Evolutionary conservation across 306 rosid genomes (phyloP).

Genomic region (Rosa lucieae): DNA sequence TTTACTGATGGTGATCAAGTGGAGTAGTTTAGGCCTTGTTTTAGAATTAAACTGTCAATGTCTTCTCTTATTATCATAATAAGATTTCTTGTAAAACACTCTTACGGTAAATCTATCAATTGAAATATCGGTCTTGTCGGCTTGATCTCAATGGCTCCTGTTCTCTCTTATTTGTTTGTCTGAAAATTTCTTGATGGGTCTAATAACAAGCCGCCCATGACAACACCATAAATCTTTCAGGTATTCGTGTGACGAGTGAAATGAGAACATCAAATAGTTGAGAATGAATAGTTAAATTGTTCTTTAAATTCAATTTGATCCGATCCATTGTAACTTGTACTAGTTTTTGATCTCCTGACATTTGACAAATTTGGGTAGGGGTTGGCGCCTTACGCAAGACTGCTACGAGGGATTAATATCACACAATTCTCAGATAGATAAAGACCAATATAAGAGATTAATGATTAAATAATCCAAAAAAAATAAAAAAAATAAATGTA

Average conservation of each 20-base stretch:
- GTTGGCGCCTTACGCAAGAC: too few species aligned
- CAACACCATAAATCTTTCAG: neutral
- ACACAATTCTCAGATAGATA: accelerated
- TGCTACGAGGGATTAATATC: too few species aligned
- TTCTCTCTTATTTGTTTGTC: neutral
- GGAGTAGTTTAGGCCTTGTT: constrained; percentile 18
- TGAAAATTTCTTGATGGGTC: too few species aligned
- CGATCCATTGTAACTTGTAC: neutral
- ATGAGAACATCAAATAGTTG: neutral
- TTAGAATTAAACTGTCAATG: neutral
- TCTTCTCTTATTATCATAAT: neutral
- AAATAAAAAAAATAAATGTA: too few species aligned
- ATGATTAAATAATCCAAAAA: too few species aligned
- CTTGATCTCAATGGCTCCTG: neutral
- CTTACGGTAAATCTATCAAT: neutral
- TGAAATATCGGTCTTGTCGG: neutral
- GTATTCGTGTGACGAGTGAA: neutral
- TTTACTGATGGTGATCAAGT: neutral
- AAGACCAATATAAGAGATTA: too few species aligned
- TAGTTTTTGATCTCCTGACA: neutral
- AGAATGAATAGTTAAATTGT: too few species aligned
- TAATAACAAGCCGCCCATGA: too few species aligned
- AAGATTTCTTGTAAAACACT: neutral
- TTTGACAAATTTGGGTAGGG: too few species aligned
- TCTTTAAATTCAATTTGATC: neutral